phyloP scores from a whole-genome alignment of 371 early-diverging fungal species.

The Chytridium lagenaria region DNA sequence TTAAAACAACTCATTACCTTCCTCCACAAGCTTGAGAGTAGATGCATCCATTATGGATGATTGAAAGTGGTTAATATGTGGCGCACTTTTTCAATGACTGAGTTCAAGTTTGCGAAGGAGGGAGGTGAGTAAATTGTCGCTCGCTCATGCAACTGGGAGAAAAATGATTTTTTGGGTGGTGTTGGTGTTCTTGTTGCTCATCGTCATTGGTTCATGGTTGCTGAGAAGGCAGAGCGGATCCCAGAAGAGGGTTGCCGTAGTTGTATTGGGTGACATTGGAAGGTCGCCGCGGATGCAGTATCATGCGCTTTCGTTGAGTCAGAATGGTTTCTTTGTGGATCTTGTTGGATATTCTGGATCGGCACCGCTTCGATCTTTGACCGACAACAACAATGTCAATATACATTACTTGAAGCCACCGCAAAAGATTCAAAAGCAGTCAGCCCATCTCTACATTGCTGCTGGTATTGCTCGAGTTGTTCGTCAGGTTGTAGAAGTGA shows the following conservation, averaged over 20 bases:
- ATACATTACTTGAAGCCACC: constrained; percentile 36
- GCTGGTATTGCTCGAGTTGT: constrained; percentile 42
- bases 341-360: constrained; percentile 83
- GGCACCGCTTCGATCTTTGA: constrained; percentile 20
- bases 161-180: neutral
- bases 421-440: constrained; percentile 20
- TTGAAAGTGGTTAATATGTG: neutral
- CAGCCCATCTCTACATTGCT: constrained; percentile 33
- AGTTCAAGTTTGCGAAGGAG: too few species aligned
- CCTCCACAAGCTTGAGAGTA: constrained; percentile 31
- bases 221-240: neutral
- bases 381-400: constrained; percentile 1
- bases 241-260: constrained; percentile 58
- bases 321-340: constrained; percentile 74
- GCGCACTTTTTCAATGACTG: neutral
- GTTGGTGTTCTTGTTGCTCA: neutral
- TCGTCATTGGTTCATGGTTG: constrained; percentile 7
- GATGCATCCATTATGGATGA: constrained; percentile 26
- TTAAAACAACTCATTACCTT: constrained; percentile 19
- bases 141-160: neutral
- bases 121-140: neutral
- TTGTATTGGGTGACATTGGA: constrained; percentile 91
- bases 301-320: constrained; percentile 85
- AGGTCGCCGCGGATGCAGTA: constrained; percentile 95
- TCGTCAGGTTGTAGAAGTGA: constrained; percentile 52